These are phyloP conservation scores for Coprinopsis strossmayeri DNA, from an alignment of 768 basidiomycete species.

Conservation along the genomic window DNA sequence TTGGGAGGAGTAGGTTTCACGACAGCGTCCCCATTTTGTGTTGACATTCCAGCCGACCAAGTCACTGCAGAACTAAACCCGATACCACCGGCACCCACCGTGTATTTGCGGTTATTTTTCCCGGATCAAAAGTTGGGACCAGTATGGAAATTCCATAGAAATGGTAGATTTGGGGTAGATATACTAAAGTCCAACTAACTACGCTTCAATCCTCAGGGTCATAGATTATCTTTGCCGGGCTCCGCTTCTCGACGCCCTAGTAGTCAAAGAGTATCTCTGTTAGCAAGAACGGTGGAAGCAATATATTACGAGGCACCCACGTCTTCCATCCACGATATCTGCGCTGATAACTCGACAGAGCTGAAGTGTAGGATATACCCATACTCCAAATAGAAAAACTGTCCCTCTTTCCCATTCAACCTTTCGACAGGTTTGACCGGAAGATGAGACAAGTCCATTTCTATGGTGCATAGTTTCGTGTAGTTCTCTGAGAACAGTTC, in stretches of 20 bases:
- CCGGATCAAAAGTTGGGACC: too few relatives aligned
- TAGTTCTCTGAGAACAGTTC: constrained; percentile 2
- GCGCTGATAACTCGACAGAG: constrained; percentile 5
- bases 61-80: neutral
- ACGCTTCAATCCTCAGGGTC: constrained; percentile 5
- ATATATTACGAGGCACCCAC: constrained; percentile 1
- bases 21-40: constrained; percentile 11
- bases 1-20: constrained; percentile 15
- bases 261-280: neutral
- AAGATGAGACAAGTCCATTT: constrained; percentile 14
- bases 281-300: neutral
- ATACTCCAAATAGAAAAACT: constrained; percentile 9
- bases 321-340: constrained; percentile 6
- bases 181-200: neutral
- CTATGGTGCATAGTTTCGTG: constrained; percentile 14
- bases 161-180: neutral
- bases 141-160: too few relatives aligned
- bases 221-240: constrained; percentile 8
- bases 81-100: too few relatives aligned
- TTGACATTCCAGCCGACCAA: constrained; percentile 22
- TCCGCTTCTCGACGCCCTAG: constrained; percentile 9
- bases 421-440: constrained; percentile 4
- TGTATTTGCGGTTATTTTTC: too few relatives aligned
- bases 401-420: neutral
- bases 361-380: constrained; percentile 8